Evolutionary conservation across 805 yeast species (phyloP).

Genomic region (Maudiozyma bulderi): DNA sequence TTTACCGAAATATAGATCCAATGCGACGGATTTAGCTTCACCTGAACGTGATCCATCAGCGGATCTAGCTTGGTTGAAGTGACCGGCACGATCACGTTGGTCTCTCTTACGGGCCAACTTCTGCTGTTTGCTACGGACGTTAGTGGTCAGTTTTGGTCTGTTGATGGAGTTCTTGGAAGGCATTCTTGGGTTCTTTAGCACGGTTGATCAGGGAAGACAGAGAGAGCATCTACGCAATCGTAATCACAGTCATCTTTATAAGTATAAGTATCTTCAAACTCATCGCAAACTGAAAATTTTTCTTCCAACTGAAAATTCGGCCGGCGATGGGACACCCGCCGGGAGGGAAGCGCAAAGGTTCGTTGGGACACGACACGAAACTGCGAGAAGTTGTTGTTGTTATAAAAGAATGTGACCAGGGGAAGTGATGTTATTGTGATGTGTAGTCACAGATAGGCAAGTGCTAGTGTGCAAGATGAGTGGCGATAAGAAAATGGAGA

Average conservation of each 20-base stretch:
- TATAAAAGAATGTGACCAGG: no score
- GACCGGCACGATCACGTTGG: constrained; percentile 37
- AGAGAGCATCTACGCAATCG: neutral
- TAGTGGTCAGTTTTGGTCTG: constrained; percentile 58
- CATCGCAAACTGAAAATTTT: neutral
- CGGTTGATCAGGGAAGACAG: neutral
- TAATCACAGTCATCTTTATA: no score
- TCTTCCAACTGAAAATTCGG: no score
- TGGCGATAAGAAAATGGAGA: constrained; percentile 36
- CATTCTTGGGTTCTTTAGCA: constrained; percentile 33
- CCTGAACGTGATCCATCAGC: constrained; percentile 35
- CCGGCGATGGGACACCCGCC: no score
- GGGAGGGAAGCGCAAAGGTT: no score
- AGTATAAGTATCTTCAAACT: neutral
- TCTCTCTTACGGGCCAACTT: constrained; percentile 48
- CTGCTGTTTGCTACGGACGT: constrained; percentile 41
- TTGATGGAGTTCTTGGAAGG: constrained; percentile 77
- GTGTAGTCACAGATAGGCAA: neutral
- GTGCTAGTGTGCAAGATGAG: neutral
- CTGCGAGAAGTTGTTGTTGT: no score
- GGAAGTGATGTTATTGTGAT: neutral
- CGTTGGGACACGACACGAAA: no score
- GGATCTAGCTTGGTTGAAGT: constrained; percentile 38
- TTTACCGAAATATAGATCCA: constrained; percentile 31
- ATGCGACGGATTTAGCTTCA: constrained; percentile 32